Evolutionary conservation across 768 basidiomycete genomes (phyloP).

Genomic region (Lentinula sp.): DNA sequence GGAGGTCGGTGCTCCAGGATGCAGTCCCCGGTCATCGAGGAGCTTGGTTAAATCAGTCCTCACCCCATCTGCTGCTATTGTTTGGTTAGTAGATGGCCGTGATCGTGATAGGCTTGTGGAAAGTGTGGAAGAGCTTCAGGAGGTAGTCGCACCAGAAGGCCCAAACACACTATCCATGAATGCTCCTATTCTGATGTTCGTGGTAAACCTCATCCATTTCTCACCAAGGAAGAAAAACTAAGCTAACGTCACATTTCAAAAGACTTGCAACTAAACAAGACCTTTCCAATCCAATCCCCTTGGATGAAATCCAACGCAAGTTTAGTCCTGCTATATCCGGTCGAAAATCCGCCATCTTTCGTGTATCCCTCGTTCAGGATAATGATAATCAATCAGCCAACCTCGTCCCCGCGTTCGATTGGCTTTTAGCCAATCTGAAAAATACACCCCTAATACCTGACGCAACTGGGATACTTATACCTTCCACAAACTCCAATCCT

Average conservation of each 20-base stretch:
- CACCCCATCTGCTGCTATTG: conserved; percentile 41
- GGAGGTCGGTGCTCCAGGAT: conserved; percentile 55
- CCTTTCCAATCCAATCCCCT: conserved; percentile 40
- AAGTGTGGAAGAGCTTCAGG: conserved; percentile 41
- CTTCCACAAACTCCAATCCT: conserved; percentile 11
- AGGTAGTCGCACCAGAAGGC: not conserved
- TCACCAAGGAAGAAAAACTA: not conserved
- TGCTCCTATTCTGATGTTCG: not conserved
- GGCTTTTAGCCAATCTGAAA: not conserved
- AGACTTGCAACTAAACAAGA: conserved; percentile 63
- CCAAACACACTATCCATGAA: not conserved
- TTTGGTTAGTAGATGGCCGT: conserved; percentile 60
- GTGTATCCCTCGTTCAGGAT: not conserved
- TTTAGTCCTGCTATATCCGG: conserved; percentile 25
- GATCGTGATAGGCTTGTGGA: conserved; percentile 44
- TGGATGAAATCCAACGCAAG: conserved; percentile 35
- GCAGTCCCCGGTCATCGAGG: conserved; percentile 48
- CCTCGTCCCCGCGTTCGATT: not conserved
- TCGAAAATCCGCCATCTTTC: conserved; percentile 8
- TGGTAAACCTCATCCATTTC: too few species aligned
- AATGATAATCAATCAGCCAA: not conserved
- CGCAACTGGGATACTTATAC: not conserved
- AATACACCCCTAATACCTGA: not conserved
- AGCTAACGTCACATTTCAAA: conserved; percentile 6
- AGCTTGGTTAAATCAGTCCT: conserved; percentile 30